Base-by-base conservation (phyloP, 2,329 filamentous ascomycete species). In the Cladophialophora yegresii region DNA sequence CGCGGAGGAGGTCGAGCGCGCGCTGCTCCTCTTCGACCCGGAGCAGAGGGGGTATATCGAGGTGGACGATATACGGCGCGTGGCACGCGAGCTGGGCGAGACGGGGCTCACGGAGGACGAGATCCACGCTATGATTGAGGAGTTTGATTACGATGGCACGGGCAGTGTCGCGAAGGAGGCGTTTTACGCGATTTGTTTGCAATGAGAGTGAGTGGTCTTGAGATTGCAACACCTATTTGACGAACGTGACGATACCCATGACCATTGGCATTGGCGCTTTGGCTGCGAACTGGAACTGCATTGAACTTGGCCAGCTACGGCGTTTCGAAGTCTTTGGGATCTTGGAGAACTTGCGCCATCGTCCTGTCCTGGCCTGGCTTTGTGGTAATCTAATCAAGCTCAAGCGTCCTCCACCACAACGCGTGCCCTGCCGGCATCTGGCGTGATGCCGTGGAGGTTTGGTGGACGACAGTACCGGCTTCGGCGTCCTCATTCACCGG, bases 91-190 rank as follows among this genome's bases (percentile, higher is more conserved):
- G 76, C 82, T 99, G 69, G 95, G 95, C 7, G 93, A 98, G 77
- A 81, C 79, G 6, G 92, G 91, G 12, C 83, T 99, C 71, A 91
- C 95, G 71, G 93, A 99, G 74, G 90, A 96, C 73, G 95, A 99
- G 77, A 83, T 99, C 67, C 84, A 87, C 71, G 92, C 92, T 69
- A 99, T 99, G 95, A 95, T 99, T 79, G 92, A 97, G 74, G 93
- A 98, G 78, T 96, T 98, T 80, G 95, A 99, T 80, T 84, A 97
- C 69, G 91, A 96, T 74, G 93, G 92, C 1, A 96, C 96, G 71
- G 93, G 93, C 10, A 92, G 84, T 63, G 87, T 89, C 69, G 83
- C 81, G 54, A 75, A 84, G 71, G 86, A 88, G 64, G 86, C 86
- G 64, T 89, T 89, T 78, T 80, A 88, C 71, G 82, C 83, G n/a